Evolutionary conservation across 306 rosid species (phyloP).

Genomic region (Leucaena leucocephala): DNA sequence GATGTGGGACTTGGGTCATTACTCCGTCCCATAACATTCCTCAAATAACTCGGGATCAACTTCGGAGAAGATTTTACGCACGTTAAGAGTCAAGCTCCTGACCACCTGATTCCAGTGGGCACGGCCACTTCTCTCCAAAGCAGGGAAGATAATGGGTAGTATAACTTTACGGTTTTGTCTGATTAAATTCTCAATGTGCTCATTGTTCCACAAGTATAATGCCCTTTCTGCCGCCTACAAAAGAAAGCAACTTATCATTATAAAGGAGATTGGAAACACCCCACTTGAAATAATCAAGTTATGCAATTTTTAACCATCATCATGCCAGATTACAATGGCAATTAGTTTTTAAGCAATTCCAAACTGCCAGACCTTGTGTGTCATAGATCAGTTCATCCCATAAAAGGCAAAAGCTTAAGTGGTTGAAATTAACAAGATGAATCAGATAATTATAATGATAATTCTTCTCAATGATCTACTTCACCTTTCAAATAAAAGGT

Average conservation of each 20-base stretch:
- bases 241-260: constrained; percentile 23
- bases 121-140: constrained; percentile 70
- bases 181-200: constrained; percentile 74
- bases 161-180: constrained; percentile 68
- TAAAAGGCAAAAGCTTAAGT: background rate
- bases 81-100: constrained; percentile 74
- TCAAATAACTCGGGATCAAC: constrained; percentile 65
- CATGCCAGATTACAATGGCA: background rate
- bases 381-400: background rate
- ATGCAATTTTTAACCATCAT: background rate
- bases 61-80: constrained; percentile 68
- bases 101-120: constrained; percentile 89
- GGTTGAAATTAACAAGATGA: background rate
- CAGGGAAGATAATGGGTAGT: constrained; percentile 78
- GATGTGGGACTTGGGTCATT: no score
- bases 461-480: background rate
- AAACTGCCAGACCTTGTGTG: background rate
- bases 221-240: constrained; percentile 84
- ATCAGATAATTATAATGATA: background rate
- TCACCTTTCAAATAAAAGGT: background rate
- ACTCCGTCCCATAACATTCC: no score
- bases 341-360: background rate
- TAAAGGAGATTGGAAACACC: background rate
- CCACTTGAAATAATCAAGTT: background rate
- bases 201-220: constrained; percentile 79